A percentile compares a stretch with the other conserved stretches of the same genome.
Evolutionary conservation across 208 protist genomes (phyloP).

Genomic region (Wallacemonas collosoma): DNA sequence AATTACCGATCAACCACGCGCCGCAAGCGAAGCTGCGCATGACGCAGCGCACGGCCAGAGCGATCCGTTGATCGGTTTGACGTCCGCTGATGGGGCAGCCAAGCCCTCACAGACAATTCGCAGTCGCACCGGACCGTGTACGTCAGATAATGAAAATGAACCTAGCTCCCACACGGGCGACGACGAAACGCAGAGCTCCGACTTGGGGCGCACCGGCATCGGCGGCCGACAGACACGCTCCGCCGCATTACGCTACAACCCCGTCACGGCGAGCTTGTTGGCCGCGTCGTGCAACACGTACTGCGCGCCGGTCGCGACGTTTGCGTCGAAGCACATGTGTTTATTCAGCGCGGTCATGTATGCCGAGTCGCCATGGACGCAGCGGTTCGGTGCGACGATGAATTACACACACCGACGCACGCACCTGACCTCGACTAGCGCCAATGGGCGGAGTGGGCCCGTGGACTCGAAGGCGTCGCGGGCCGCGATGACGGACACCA

Average conservation of each 20-base stretch:
- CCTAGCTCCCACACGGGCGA: background rate
- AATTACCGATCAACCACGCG: too few relatives aligned
- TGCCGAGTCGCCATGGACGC: constrained; percentile 58
- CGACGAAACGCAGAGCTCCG: background rate
- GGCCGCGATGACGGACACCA: background rate
- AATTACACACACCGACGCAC: constrained; percentile 25
- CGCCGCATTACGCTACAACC: constrained; percentile 44
- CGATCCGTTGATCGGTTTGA: too few relatives aligned
- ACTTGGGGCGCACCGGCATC: background rate
- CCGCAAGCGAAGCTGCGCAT: too few relatives aligned
- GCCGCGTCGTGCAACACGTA: constrained; percentile 59
- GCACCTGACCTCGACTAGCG: background rate
- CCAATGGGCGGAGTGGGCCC: background rate
- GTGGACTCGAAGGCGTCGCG: constrained; percentile 5
- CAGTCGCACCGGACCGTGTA: too few relatives aligned
- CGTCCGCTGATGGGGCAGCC: too few relatives aligned
- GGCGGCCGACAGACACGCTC: constrained; percentile 6
- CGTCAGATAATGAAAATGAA: too few relatives aligned
- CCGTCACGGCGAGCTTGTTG: constrained; percentile 39
- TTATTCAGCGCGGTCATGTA: constrained; percentile 78
- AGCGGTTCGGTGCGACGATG: constrained; percentile 38
- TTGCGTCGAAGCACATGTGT: constrained; percentile 69
- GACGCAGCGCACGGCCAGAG: too few relatives aligned
- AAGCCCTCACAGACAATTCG: too few relatives aligned
- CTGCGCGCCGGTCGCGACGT: constrained; percentile 45